phyloP scores from a whole-genome alignment of 2,329 filamentous ascomycete species.

The Apiospora pterosperma region DNA sequence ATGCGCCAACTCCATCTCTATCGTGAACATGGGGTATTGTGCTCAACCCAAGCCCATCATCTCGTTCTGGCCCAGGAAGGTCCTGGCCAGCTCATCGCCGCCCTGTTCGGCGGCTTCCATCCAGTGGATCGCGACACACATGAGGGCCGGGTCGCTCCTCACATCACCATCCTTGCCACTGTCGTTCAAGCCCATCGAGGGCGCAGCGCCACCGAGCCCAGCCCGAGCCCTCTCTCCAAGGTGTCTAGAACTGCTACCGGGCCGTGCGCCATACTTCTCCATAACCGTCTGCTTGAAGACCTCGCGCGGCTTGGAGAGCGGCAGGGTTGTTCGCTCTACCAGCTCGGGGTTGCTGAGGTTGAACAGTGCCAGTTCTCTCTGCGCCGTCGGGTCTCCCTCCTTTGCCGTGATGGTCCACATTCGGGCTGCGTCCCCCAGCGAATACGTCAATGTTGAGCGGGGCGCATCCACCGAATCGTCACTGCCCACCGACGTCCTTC shows the following conservation, averaged over 20 bases:
- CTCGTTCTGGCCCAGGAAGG: constrained; percentile 71
- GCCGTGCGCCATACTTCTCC: constrained; percentile 56
- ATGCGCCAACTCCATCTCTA: not conserved
- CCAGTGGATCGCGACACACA: constrained; percentile 96
- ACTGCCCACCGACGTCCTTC: constrained; percentile 41
- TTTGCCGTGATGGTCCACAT: constrained; percentile 94
- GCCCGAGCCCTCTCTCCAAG: constrained; percentile 25
- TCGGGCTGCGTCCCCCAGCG: constrained; percentile 74
- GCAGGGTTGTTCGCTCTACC: constrained; percentile 74
- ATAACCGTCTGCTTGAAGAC: constrained; percentile 89
- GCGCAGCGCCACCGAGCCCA: constrained; percentile 22
- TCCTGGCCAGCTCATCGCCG: constrained; percentile 81
- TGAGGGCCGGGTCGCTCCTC: constrained; percentile 76
- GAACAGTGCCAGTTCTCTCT: constrained; percentile 88
- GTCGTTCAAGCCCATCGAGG: constrained; percentile 23
- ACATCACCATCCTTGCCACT: constrained; percentile 42
- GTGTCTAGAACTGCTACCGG: constrained; percentile 30
- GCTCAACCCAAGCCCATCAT: constrained; percentile 23
- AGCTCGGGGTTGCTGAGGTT: constrained; percentile 91
- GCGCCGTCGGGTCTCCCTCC: constrained; percentile 83
- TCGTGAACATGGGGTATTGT: not conserved
- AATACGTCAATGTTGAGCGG: constrained; percentile 57
- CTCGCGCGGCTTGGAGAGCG: constrained; percentile 78
- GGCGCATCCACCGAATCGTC: constrained; percentile 32
- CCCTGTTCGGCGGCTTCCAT: constrained; percentile 86